Evolutionary conservation across 1,139 yeast species (phyloP), one percentile per base, ranked within the genome.

Genomic region (Debaryomyces sp.): DNA sequence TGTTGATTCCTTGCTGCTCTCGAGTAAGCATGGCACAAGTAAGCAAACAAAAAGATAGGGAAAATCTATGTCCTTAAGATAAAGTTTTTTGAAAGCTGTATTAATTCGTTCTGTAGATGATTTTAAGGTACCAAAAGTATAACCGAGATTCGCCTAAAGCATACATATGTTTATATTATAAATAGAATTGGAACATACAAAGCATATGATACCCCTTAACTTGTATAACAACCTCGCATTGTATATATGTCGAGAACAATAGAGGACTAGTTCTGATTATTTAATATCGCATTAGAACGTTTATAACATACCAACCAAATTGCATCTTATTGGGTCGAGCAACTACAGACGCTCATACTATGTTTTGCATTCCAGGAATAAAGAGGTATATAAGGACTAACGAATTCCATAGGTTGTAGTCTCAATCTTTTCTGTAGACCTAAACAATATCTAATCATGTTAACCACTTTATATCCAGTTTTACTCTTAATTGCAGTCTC

Each of bases 391-490:
- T 29, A 41, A 41, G 29, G 41, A 37, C 22, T 18, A 2, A 13
- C 5, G 15, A 13, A 37, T 13, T 22, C 41, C 30, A 9, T n/a
- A 4, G 26, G n/a, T 7, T 12, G 21, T 15, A 21, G 15, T n/a
- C 10, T 23, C 15, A 15, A 21, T 8, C n/a, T 18, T 21, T 35
- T 21, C 38, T 17, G 4, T 18, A 34, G 22, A 8, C 37, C 2
- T 21, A 24, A 37, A 37, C 17, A 13, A 23, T n/a, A 37, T 24
- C 10, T 12, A 12, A 41, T n/a, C 27, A 27, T 41, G 33, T 37
- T 38, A 44, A 29, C 40, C 30, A n/a, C 27, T 36, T 40, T 43
- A 21, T 15, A 40, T 37, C 41, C 44, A 41, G 33, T 42, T 37
- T 27, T 32, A 30, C 32, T 44, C 39, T 34, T 29, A 18, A 29